phyloP scores from a whole-genome alignment of 306 rosid genomes.

The Lagenaria siceraria region DNA sequence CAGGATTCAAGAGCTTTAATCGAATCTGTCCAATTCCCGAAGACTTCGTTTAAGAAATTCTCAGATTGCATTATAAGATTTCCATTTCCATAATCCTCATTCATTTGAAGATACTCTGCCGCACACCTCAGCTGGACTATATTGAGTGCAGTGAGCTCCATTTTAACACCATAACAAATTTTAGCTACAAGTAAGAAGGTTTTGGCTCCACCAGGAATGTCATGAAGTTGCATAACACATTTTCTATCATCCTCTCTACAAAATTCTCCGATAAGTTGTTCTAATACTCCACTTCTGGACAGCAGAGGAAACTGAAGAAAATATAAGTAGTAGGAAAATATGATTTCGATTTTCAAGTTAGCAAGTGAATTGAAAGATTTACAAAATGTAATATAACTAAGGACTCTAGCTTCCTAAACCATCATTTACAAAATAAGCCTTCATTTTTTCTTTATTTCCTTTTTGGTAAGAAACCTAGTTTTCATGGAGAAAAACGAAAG shows the following conservation, averaged over 20 bases:
- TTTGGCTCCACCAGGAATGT: conserved; percentile 80
- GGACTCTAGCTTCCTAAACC: not conserved
- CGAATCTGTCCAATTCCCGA: conserved; percentile 66
- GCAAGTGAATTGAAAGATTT: not conserved
- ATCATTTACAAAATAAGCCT: too few relatives aligned
- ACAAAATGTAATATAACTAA: not conserved
- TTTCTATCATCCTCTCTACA: conserved; percentile 26
- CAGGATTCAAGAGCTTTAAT: conserved; percentile 64
- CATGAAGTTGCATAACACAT: conserved; percentile 49
- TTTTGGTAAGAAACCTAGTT: too few relatives aligned
- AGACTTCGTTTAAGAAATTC: conserved; percentile 45
- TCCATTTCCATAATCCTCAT: conserved; percentile 65
- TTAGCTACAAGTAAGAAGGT: conserved; percentile 47
- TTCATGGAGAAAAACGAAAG: too few relatives aligned
- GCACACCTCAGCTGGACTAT: conserved; percentile 59
- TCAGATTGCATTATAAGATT: conserved; percentile 57
- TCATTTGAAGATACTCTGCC: conserved; percentile 68
- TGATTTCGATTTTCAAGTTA: not conserved
- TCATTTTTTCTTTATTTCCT: too few relatives aligned
- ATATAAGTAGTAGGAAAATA: not conserved
- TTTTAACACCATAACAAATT: conserved; percentile 80
- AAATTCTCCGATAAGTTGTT: conserved; percentile 37
- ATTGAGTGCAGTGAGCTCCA: conserved; percentile 59
- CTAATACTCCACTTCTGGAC: conserved; percentile 65
- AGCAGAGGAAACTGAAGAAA: conserved; percentile 69